Base-by-base conservation (phyloP, 2,329 filamentous ascomycete genomes). In the Chalaropsis thielavioides region DNA sequence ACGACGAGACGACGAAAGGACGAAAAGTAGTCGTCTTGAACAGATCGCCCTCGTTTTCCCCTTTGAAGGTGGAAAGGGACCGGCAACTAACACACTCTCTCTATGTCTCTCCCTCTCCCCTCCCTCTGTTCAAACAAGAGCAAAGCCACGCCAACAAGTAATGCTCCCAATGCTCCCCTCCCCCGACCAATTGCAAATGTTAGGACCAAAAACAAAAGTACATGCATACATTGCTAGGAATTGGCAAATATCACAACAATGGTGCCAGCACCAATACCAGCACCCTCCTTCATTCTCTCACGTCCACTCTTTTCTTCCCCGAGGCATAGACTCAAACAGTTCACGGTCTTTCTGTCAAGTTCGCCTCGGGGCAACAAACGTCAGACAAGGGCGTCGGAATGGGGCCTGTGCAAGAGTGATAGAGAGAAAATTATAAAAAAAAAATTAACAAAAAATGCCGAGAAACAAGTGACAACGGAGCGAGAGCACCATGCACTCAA, bases 341-440 rank as follows among this genome's bases (percentile, higher is more conserved):
- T 58, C 54, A 58, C 31, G 54, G 54, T 38, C 54, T 58, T 58
- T 58, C 27, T 58, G 54, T 58, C 54, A 58, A 58, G 27, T 58
- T 58, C 51, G 54, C 54, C 27, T 38, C 54, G 31, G 54, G 7
- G 31, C 54, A 58, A 19, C 54, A 58, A n/a, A 58, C 54, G 54
- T 38, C 54, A 58, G 54, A 58, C 54, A 58, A 58, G 54, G 54
- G 54, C 54, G 13, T 17, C 24, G 51, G 54, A 38, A 27, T 38
- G 31, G 27, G 54, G 54, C 54, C 54, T 58, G 54, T 58, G 27
- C 54, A 58, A 38, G 10, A 31, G 51, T 35, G 17, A 31, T 27
- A 58, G 27, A 58, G 22, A 19, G 3, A 58, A 38, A n/a, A n/a
- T n/a, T 3, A 10, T 5, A 8, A 11, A 38, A 38, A 27, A 2